phyloP scores from a whole-genome alignment of 805 yeast genomes.

The Candida dendrica region DNA sequence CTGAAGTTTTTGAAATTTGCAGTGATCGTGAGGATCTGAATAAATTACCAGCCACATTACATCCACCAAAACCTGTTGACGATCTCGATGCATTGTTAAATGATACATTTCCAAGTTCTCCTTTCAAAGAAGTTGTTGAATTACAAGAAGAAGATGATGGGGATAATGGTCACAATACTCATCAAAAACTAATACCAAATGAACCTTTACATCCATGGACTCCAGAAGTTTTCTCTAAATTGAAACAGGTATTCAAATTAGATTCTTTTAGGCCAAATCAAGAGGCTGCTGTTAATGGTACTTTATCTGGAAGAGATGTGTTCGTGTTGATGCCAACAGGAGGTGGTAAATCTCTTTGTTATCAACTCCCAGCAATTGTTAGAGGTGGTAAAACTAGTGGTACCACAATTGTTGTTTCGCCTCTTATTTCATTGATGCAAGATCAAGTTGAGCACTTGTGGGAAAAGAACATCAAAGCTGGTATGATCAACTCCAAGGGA shows the following conservation, averaged over 20 bases:
- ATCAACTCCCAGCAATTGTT: constrained; percentile 88
- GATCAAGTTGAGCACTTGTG: constrained; percentile 86
- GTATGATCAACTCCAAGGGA: constrained; percentile 80
- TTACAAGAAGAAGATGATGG: constrained; percentile 12
- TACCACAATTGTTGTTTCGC: constrained; percentile 87
- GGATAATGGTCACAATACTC: constrained; percentile 9
- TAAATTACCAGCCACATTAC: constrained; percentile 23
- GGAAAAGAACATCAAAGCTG: constrained; percentile 65
- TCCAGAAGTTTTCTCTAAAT: constrained; percentile 51
- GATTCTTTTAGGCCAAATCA: constrained; percentile 74
- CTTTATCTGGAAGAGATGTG: constrained; percentile 72
- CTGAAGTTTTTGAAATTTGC: constrained; percentile 8
- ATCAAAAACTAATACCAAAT: constrained; percentile 1
- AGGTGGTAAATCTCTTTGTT: constrained; percentile 94
- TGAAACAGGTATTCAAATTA: constrained; percentile 57
- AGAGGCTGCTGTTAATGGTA: constrained; percentile 76
- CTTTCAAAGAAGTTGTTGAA: background rate
- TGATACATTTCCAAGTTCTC: constrained; percentile 3
- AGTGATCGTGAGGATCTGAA: constrained; percentile 26
- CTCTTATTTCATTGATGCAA: constrained; percentile 93
- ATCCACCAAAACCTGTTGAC: constrained; percentile 10
- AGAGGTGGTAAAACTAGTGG: constrained; percentile 70
- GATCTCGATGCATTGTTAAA: constrained; percentile 1
- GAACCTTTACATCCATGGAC: constrained; percentile 44
- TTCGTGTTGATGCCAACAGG: constrained; percentile 98